Percentiles rank a stretch among this genome's conserved stretches.
phyloP scores from a whole-genome alignment of 345 rosid species.

The Brassica nigra region DNA sequence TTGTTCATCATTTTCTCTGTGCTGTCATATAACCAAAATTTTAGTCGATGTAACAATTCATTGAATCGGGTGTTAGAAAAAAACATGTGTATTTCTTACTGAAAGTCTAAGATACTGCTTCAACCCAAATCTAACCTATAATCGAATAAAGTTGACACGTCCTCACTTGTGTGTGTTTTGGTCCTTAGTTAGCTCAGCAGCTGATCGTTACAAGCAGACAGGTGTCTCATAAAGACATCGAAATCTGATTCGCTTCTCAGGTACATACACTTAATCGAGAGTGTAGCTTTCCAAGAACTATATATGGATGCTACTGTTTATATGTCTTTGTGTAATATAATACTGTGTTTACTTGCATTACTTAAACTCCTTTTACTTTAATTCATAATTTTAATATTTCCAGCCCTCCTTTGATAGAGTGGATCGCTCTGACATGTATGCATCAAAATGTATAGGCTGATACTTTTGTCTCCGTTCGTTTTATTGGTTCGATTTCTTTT shows the following conservation, averaged over 20 bases:
- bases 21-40: neutral
- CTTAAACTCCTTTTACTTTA: conserved; percentile 25
- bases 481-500: neutral
- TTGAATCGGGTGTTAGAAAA: conserved; percentile 16
- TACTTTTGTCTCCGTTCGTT: neutral
- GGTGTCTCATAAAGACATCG: conserved; percentile 35
- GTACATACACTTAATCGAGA: conserved; percentile 38
- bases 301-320: conserved; percentile 42
- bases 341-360: conserved; percentile 26
- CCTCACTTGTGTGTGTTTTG: conserved; percentile 13
- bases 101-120: conserved; percentile 23
- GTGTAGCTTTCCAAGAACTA: conserved; percentile 39
- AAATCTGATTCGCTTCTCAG: conserved; percentile 36
- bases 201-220: conserved; percentile 27
- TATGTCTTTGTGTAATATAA: conserved; percentile 12
- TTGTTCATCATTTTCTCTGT: neutral
- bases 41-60: conserved; percentile 33
- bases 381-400: neutral
- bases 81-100: conserved; percentile 1
- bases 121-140: conserved; percentile 36
- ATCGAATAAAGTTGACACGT: conserved; percentile 32
- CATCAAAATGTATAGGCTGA: conserved; percentile 20
- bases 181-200: neutral
- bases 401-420: conserved; percentile 5
- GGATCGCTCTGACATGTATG: conserved; percentile 28